Evolutionary conservation across 805 yeast species (phyloP).

Genomic region (Metschnikowia dekortorum): DNA sequence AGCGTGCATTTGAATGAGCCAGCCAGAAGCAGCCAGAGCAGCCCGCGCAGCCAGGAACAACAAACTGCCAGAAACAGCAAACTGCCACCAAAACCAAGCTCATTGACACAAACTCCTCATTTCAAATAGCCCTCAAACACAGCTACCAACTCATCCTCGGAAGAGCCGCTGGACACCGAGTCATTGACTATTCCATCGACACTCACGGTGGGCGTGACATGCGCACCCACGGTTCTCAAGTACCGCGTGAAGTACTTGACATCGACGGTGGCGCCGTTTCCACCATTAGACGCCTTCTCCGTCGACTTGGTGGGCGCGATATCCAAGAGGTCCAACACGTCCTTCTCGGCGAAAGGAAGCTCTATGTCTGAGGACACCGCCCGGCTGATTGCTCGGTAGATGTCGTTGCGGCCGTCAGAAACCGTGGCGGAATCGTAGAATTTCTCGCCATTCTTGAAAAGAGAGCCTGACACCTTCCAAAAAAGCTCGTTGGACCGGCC

Average conservation of each 20-base stretch:
- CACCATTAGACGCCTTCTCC: slow-evolving; percentile 41
- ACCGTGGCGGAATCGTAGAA: slow-evolving; percentile 62
- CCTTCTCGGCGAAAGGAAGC: slow-evolving; percentile 28
- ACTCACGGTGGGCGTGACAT: slow-evolving; percentile 78
- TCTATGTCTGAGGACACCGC: slow-evolving; percentile 19
- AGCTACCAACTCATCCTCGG: slow-evolving; percentile 41
- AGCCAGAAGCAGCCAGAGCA: too few relatives aligned
- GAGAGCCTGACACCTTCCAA: slow-evolving; percentile 48
- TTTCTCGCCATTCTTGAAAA: slow-evolving; percentile 51
- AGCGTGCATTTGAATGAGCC: too few relatives aligned
- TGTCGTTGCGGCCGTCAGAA: slow-evolving; percentile 50
- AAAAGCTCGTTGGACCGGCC: slow-evolving; percentile 24
- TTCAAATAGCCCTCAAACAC: slow-evolving; percentile 25
- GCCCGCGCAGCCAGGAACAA: too few relatives aligned
- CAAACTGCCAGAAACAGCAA: too few relatives aligned
- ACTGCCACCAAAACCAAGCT: too few relatives aligned
- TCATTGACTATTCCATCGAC: slow-evolving; percentile 62
- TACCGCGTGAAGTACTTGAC: slow-evolving; percentile 69
- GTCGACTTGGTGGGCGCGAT: slow-evolving; percentile 24
- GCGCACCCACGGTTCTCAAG: slow-evolving; percentile 73
- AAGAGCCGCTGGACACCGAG: slow-evolving; percentile 59
- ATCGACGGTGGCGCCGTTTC: slow-evolving; percentile 57
- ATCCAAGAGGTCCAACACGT: slow-evolving; percentile 35
- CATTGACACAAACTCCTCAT: neutral
- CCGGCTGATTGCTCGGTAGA: slow-evolving; percentile 44